phyloP scores from a whole-genome alignment of 306 rosid species.

The Carpinus fangiana region DNA sequence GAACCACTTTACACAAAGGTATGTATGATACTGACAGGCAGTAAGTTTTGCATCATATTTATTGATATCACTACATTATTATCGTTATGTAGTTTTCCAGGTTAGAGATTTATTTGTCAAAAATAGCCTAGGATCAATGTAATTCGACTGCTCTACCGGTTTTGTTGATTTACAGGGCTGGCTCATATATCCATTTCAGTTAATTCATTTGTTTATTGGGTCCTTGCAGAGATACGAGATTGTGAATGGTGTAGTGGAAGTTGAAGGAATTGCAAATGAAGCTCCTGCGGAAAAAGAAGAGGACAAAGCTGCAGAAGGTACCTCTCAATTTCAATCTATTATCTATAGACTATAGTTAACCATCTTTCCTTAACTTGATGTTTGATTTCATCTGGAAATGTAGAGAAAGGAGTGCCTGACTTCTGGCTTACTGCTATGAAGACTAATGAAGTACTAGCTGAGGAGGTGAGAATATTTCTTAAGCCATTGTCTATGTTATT shows the following conservation, averaged over 20 bases:
- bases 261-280: conserved; percentile 40
- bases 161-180: conserved; percentile 18
- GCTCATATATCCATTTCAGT: conserved; percentile 3
- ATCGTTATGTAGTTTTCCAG: conserved; percentile 11
- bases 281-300: conserved; percentile 17
- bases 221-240: conserved; percentile 51
- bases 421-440: conserved; percentile 61
- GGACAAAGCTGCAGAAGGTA: conserved; percentile 38
- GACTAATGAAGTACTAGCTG: conserved; percentile 41
- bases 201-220: conserved; percentile 12
- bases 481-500: conserved; percentile 2
- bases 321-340: not conserved
- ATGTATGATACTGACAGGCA: conserved; percentile 15
- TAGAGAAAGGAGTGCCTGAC: conserved; percentile 56
- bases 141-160: not conserved
- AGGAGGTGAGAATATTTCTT: conserved; percentile 38
- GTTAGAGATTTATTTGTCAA: conserved; percentile 8
- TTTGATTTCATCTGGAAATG: conserved; percentile 19
- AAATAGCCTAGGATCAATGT: not conserved
- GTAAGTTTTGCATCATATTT: conserved; percentile 10
- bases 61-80: not conserved
- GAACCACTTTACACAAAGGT: conserved; percentile 52
- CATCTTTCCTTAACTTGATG: conserved; percentile 25
- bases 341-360: not conserved
- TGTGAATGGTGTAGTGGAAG: conserved; percentile 50